Base-by-base conservation (phyloP, 2,329 filamentous ascomycete genomes). In the Botrytis sinoallii region DNA sequence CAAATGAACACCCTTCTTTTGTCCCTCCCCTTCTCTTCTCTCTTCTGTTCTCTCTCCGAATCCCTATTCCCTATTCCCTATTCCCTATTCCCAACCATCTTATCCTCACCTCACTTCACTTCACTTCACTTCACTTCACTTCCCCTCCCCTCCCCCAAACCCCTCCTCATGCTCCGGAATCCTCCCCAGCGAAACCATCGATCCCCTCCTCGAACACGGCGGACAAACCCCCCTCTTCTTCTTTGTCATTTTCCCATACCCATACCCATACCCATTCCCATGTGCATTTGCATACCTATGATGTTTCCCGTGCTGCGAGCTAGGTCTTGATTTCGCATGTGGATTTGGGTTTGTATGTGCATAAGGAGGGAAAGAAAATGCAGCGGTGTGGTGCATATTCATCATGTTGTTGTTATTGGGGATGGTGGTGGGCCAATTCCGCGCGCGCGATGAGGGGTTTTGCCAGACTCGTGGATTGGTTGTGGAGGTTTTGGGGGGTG, bases 401-500 rank as follows among this genome's bases (percentile, higher is more conserved):
- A 40, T 55, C 48, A 55, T 55, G 25, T 7, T 55, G 12, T 55
- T 55, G 4, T 16, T 29, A 9, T 57, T 57, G 3, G 52, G 52
- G 14, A 29, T 57, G 4, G 66, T 42, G 18, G 48, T 42, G 0
- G 66, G 66, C 48, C 66, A 68, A 25, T 68, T 57, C 3, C 48
- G 40, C 22, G 46, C 48, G 35, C 66, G 66, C 5, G 66, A 68
- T 22, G 66, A 68, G 35, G 66, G 48, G 25, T 68, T 68, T 42
- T 68, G 66, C 66, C 66, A 68, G 10, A 68, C 8, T 16, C 66
- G 29, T 32, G 66, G 66, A 10, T 68, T 68, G 22, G 66, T 35
- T n/a, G 48, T 38, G 9, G 48, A n/a, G 18, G 40, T 10, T 18
- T 32, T 57, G 22, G 65, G 16, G 48, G 48, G 48, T 52, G 48